These are phyloP conservation scores for Leishmania martiniquensis DNA, from an alignment of 208 protist species.

Conservation along the genomic window DNA sequence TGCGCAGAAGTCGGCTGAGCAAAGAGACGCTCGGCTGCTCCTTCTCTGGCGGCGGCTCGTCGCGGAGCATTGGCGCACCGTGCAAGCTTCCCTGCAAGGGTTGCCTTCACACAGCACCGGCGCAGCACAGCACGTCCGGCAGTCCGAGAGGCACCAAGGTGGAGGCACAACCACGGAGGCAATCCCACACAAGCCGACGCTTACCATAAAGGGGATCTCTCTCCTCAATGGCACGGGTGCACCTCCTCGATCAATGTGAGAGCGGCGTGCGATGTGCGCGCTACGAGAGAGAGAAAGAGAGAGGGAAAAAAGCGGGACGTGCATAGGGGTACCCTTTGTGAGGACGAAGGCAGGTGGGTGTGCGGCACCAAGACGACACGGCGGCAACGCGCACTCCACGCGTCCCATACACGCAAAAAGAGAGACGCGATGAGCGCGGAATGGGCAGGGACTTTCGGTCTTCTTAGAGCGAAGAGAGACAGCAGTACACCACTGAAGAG, in stretches of 20 bases:
- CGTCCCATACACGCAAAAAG: too few species aligned
- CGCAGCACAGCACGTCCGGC: background rate
- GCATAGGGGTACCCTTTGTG: background rate
- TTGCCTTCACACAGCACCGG: too few species aligned
- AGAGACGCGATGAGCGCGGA: background rate
- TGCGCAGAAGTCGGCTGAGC: conserved; percentile 63
- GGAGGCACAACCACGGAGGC: background rate
- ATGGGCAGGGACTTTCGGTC: background rate
- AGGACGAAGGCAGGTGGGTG: background rate
- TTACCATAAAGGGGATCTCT: background rate
- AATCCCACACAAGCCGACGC: background rate
- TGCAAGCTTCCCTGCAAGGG: background rate
- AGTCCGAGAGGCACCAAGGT: background rate
- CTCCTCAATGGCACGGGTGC: background rate
- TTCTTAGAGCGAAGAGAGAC: background rate
- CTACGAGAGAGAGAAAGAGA: too few species aligned
- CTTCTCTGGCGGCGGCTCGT: conserved; percentile 60
- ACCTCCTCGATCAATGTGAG: background rate
- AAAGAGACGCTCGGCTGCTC: conserved; percentile 55
- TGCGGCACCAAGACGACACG: background rate
- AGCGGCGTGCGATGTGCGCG: background rate
- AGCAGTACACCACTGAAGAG: background rate
- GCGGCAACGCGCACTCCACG: too few species aligned
- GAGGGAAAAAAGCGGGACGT: too few species aligned
- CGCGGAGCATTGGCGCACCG: conserved; percentile 47